A percentile compares a stretch with the other conserved stretches of the same genome.
Evolutionary conservation across 257 asterid species (phyloP).

Genomic region (Hygrophila difformis): DNA sequence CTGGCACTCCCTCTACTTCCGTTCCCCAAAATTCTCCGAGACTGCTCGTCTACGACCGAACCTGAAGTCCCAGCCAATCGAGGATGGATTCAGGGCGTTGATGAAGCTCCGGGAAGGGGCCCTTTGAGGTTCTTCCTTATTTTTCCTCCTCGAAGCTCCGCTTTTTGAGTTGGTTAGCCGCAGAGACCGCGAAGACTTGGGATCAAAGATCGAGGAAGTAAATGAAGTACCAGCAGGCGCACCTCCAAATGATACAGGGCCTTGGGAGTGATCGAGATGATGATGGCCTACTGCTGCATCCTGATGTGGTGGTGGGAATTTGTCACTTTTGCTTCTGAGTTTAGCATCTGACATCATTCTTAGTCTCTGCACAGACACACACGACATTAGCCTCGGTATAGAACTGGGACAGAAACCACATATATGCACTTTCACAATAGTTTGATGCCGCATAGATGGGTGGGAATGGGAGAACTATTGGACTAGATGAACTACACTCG

Average conservation of each 20-base stretch:
- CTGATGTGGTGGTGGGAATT: constrained; percentile 93
- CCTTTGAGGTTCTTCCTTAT: constrained; percentile 47
- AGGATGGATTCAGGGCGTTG: constrained; percentile 53
- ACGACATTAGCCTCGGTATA: neutral
- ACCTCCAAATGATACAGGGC: constrained; percentile 48
- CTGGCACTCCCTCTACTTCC: constrained; percentile 16
- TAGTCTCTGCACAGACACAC: constrained; percentile 45
- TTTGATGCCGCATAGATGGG: too few species aligned
- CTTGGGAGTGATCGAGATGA: constrained; percentile 32
- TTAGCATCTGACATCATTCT: constrained; percentile 47
- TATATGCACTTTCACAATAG: too few species aligned
- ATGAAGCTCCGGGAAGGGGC: constrained; percentile 48
- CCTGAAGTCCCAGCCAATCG: constrained; percentile 49
- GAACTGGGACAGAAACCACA: neutral
- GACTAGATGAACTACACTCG: too few species aligned
- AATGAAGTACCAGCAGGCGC: constrained; percentile 41
- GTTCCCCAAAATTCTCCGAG: constrained; percentile 31
- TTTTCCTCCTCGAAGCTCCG: constrained; percentile 40
- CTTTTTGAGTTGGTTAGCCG: constrained; percentile 24
- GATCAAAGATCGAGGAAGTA: constrained; percentile 36
- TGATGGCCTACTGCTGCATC: constrained; percentile 67
- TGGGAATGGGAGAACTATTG: too few species aligned
- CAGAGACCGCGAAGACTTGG: constrained; percentile 39
- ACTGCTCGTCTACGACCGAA: constrained; percentile 44
- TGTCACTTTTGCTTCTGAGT: constrained; percentile 70